Evolutionary conservation across 176 grass and related monocot species (phyloP).

Genomic region (Echinochloa phyllopogon): DNA sequence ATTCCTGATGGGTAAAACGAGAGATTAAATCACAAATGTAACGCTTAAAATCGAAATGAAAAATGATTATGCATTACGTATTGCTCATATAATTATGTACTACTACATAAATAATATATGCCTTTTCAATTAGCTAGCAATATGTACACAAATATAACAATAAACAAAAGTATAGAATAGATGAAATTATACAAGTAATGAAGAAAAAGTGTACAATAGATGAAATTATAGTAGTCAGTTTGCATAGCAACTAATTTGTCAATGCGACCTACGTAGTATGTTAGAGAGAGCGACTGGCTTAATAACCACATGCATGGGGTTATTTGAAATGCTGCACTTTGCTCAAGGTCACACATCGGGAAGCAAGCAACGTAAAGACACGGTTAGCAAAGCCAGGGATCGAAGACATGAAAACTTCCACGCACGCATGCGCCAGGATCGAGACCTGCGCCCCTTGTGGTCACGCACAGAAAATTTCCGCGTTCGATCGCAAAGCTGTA

Average conservation of each 20-base stretch:
- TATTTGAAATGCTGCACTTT: slow-evolving; percentile 39
- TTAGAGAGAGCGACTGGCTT: not conserved
- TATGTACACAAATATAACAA: not conserved
- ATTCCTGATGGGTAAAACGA: not conserved
- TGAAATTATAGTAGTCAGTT: not conserved
- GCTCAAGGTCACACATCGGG: slow-evolving; percentile 54
- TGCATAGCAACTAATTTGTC: not conserved
- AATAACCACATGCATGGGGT: not conserved
- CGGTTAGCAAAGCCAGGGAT: slow-evolving; percentile 23
- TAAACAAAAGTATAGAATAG: not conserved
- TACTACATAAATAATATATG: not conserved
- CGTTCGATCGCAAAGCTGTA: not conserved
- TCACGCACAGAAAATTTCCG: slow-evolving; percentile 23
- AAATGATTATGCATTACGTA: not conserved
- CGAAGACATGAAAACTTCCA: slow-evolving; percentile 43
- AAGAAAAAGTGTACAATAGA: too few relatives aligned
- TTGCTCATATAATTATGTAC: not conserved
- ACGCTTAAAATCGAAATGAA: not conserved
- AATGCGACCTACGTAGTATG: not conserved
- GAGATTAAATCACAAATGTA: not conserved
- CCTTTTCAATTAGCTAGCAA: not conserved
- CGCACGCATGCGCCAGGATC: slow-evolving; percentile 35
- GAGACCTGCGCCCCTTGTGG: slow-evolving; percentile 29
- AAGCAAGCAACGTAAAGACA: slow-evolving; percentile 55
- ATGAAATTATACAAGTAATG: not conserved